phyloP scores from a whole-genome alignment of 1,284 basidiomycete species.

The Bondarzewia mesenterica region DNA sequence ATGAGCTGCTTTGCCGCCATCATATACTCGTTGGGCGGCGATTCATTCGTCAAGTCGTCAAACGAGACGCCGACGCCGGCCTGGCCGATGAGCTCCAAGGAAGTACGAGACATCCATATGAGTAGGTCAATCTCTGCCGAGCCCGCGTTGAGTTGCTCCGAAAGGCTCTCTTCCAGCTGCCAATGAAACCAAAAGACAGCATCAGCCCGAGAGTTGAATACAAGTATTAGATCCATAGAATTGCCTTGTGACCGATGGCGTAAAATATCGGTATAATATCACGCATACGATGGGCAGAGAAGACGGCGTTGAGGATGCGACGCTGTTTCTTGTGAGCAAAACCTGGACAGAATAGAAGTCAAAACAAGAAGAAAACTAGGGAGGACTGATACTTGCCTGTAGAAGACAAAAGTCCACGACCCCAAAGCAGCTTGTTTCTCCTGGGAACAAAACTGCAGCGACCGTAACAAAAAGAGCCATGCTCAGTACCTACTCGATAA shows the following conservation, averaged over 20 bases:
- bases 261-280: constrained; percentile 18
- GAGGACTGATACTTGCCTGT: constrained; percentile 4
- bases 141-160: not conserved
- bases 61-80: constrained; percentile 28
- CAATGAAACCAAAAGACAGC: not conserved
- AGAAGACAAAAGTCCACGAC: constrained; percentile 14
- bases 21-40: constrained; percentile 19
- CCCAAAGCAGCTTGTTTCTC: constrained; percentile 10
- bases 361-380: not conserved
- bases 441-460: constrained; percentile 8
- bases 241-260: constrained; percentile 14
- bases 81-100: constrained; percentile 19
- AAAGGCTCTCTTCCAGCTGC: not conserved
- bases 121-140: not conserved
- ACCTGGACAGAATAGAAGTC: not conserved
- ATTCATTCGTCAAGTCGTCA: constrained; percentile 17
- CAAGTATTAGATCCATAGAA: not conserved
- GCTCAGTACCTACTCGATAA: constrained; percentile 1
- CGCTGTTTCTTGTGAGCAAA: constrained; percentile 18
- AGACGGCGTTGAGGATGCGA: constrained; percentile 20
- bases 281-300: constrained; percentile 18
- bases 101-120: constrained; percentile 23
- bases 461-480: not conserved
- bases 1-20: constrained; percentile 18
- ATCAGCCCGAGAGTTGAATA: not conserved